Percentiles rank a stretch among this genome's conserved stretches.
These are phyloP conservation scores for Metarhizium rileyi DNA, from an alignment of 2,329 filamentous ascomycete genomes.

Conservation along the genomic window DNA sequence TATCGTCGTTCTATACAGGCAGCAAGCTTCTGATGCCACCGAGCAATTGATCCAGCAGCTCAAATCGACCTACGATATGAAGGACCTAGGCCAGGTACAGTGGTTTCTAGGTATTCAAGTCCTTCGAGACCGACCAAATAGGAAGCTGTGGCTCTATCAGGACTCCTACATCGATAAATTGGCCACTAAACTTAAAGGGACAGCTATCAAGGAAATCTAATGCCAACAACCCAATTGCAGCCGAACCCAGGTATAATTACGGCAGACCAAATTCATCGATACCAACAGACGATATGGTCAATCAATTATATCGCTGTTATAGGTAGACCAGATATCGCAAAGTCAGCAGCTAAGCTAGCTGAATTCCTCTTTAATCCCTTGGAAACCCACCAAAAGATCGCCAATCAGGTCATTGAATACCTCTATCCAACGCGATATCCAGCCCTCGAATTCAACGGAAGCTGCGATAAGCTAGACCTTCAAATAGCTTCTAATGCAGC, in stretches of 20 bases:
- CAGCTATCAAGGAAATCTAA: not conserved
- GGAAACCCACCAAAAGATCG: not conserved
- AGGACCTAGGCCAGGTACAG: not conserved
- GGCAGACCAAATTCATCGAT: not conserved
- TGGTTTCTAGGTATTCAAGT: not conserved
- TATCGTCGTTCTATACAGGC: too few relatives aligned
- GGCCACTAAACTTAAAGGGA: not conserved
- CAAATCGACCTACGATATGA: not conserved
- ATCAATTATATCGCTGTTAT: not conserved
- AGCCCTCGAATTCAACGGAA: not conserved
- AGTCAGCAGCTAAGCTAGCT: not conserved
- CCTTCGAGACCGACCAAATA: not conserved
- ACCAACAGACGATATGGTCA: not conserved
- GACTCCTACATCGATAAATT: not conserved
- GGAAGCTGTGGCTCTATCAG: not conserved
- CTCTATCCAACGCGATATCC: not conserved
- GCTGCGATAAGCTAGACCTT: not conserved
- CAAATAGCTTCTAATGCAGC: not conserved
- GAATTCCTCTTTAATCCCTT: not conserved
- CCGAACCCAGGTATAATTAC: not conserved
- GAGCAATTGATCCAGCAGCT: not conserved
- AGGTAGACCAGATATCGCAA: not conserved
- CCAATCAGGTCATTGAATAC: not conserved
- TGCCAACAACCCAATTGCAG: not conserved
- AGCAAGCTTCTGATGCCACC: too few relatives aligned